Base-by-base conservation (phyloP, 179 eudicot species). In the Gypsophila paniculata region DNA sequence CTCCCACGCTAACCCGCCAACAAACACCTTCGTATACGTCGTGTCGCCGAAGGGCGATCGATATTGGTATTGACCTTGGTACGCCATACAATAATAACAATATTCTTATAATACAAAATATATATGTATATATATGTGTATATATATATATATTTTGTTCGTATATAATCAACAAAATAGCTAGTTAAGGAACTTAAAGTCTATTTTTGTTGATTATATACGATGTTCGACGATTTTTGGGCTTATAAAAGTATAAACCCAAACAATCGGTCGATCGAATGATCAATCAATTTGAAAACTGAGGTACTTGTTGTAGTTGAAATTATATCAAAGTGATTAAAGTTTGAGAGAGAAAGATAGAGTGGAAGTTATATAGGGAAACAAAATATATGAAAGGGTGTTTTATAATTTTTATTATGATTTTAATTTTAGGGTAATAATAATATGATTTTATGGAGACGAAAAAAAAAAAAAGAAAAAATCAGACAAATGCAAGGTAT, bases 1-100 rank as follows among this genome's bases (percentile, higher is more conserved):
- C 63, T 93, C 98, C 98, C 98, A 93, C 21, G 96, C 96, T 34
- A 93, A 78, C 2, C 96, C 96, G 12, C 96, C 97, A 0, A 93
- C 98, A 61, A 91, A 93, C 0, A 93, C 90, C 76, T 93, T 93
- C 0, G 96, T 91, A 59, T 76, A 83, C 0, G 97, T 93, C 0
- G 97, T 91, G 76, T 91, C 97, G 0, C 98, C 98, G 44, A 91
- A 93, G 3, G 90, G 93, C 65, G 93, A 90, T 81, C 93, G 85
- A 54, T 88, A 90, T 73, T 86, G 90, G 57, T 90, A 93, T 36
- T 85, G 82, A 52, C 72, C 75, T 53, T 74, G 72, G 63, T 74
- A 74, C 51, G 75, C 72, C 81, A 78, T 78, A 19, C 69, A 58
- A 59, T 23, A 10, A 7, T 1, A 21, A 21, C 34, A 3, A 14